Conservation (phyloP, 306 rosid genomes). For the Rosa rugosa region DNA sequence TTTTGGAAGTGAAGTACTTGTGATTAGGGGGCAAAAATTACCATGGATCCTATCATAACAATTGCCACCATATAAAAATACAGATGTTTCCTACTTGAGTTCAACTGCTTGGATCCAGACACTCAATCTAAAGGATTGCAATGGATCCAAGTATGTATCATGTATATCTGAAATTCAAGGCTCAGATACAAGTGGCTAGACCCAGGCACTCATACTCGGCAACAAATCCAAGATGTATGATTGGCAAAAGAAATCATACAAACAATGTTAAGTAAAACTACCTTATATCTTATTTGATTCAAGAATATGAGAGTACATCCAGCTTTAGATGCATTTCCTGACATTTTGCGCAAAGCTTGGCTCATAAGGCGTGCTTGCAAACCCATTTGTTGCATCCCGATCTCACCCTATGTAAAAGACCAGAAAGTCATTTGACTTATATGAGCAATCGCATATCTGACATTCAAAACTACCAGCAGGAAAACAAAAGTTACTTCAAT, state of each 20-base stretch:
- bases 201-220: not conserved
- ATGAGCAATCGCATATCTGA: slow-evolving; percentile 11
- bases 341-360: slow-evolving; percentile 98
- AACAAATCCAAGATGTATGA: not conserved
- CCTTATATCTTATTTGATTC: slow-evolving; percentile 99
- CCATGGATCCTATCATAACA: not conserved
- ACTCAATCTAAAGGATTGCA: not conserved
- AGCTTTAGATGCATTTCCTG: slow-evolving; percentile 99
- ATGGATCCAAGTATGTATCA: not conserved
- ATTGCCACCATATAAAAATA: not conserved
- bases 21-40: slow-evolving; percentile 2
- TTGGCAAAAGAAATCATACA: slow-evolving; percentile 6
- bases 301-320: slow-evolving; percentile 94
- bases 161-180: not conserved
- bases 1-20: not conserved
- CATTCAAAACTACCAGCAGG: slow-evolving; percentile 7
- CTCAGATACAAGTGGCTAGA: not conserved
- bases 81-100: not conserved
- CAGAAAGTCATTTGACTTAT: slow-evolving; percentile 30
- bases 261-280: slow-evolving; percentile 33
- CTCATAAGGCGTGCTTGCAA: slow-evolving; percentile 99
- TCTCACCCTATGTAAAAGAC: slow-evolving; percentile 70
- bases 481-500: slow-evolving; percentile 61
- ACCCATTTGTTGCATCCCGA: slow-evolving; percentile 99
- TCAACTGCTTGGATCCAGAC: not conserved